Conservation (phyloP, 129 eudicot genomes). For the Flaveria bidentis region DNA sequence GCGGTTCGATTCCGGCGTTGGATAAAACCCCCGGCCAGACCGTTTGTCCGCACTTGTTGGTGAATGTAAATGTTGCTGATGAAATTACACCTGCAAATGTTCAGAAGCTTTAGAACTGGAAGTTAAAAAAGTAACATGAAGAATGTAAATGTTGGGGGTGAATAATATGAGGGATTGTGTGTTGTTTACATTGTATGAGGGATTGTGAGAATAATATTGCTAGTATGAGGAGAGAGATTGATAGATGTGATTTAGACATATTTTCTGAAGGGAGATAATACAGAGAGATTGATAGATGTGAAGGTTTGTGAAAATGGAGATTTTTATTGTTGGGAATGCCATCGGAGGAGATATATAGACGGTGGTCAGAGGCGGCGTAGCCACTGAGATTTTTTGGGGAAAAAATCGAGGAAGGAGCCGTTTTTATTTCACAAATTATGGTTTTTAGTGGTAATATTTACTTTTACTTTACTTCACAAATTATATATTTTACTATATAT, state of each 20-base stretch:
- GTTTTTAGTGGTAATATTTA: no score
- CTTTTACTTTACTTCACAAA: no score
- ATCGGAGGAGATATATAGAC: constrained; percentile 16
- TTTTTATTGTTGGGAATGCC: constrained; percentile 23
- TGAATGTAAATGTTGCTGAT: constrained; percentile 55
- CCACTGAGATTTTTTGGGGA: background rate
- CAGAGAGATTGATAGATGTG: background rate
- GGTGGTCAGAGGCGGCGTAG: constrained; percentile 28
- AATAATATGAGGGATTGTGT: no score
- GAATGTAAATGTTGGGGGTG: background rate
- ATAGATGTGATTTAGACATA: constrained; percentile 15
- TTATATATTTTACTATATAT: no score
- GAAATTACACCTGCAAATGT: constrained; percentile 43
- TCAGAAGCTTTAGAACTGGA: background rate
- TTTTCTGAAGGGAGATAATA: background rate
- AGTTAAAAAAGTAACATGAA: no score
- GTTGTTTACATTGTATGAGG: constrained; percentile 24
- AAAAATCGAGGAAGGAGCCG: no score
- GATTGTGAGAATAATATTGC: constrained; percentile 22
- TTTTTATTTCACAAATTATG: no score
- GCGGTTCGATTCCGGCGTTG: constrained; percentile 65
- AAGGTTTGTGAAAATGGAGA: constrained; percentile 1
- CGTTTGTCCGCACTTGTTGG: constrained; percentile 65
- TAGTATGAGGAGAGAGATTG: constrained; percentile 9
- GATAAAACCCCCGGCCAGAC: constrained; percentile 90